phyloP scores from a whole-genome alignment of 371 early-diverging fungal genomes.

The Syncephalastrum contaminatum region DNA sequence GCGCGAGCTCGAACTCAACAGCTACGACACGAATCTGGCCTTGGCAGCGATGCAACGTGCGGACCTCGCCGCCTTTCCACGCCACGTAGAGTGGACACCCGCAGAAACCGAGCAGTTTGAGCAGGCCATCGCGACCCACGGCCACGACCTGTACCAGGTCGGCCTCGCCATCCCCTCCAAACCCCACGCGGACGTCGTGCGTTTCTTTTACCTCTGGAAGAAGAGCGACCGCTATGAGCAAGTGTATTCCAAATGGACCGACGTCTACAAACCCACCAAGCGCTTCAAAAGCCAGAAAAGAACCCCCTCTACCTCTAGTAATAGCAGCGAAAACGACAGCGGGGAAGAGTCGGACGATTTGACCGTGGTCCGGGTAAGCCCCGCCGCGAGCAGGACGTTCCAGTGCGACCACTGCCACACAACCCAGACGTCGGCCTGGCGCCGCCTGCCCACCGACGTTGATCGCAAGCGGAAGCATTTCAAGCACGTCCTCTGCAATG shows the following conservation, averaged over 20 bases:
- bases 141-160: slow-evolving; percentile 69
- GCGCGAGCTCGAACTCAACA: slow-evolving; percentile 48
- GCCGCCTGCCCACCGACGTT: slow-evolving; percentile 50
- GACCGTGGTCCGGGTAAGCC: slow-evolving; percentile 29
- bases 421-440: slow-evolving; percentile 51
- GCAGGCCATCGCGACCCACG: slow-evolving; percentile 63
- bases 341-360: slow-evolving; percentile 24
- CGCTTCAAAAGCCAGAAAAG: slow-evolving; percentile 31
- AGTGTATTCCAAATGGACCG: slow-evolving; percentile 72
- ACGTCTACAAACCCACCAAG: slow-evolving; percentile 64
- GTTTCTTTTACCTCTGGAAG: slow-evolving; percentile 75
- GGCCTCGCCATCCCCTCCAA: slow-evolving; percentile 56
- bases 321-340: slow-evolving; percentile 22
- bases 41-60: slow-evolving; percentile 51
- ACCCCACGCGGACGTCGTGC: slow-evolving; percentile 64
- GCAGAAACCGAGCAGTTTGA: slow-evolving; percentile 67
- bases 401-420: slow-evolving; percentile 65
- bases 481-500: slow-evolving; percentile 63
- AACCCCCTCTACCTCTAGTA: background rate
- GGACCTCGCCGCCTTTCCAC: slow-evolving; percentile 47
- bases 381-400: slow-evolving; percentile 16
- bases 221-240: slow-evolving; percentile 68
- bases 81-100: slow-evolving; percentile 60
- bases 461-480: slow-evolving; percentile 47
- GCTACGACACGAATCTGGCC: slow-evolving; percentile 61